Evolutionary conservation across 176 grass and related monocot genomes (phyloP), one percentile per base, ranked within the genome.

Genomic region (Elymus sibiricus): DNA sequence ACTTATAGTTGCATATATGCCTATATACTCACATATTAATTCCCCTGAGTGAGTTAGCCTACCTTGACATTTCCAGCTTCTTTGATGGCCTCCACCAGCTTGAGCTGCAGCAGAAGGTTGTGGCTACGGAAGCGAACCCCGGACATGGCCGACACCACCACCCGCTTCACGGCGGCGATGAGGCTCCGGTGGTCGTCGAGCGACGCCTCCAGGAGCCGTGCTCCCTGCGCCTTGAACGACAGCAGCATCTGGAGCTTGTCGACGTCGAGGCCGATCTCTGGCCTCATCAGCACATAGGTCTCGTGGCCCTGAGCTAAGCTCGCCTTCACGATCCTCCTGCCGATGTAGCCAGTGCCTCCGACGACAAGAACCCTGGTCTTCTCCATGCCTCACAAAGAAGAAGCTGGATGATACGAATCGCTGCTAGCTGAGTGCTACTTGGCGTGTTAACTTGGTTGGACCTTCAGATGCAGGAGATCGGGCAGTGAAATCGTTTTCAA

Each of bases 21-120:
- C n/a, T n/a, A n/a, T n/a, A 58, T 6, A 6, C 10, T 28, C 3
- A 70, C 22, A 37, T 66, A 19, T 68, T 10, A 71, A 22, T 22
- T 39, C 21, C 21, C 12, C 17, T 15, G 5, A 3, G 10, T n/a
- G 69, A 74, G 7, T 19, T 17, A 68, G 70, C 12, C n/a, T 75
- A 95, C 90, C 90, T 92, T 95, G 25, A 92, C 69, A 53, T 89
- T 95, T 46, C 91, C 94, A 6, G 88, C 94, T 62, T 86, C 82
- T 80, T 93, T 93, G 66, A 97, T 92, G 0, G 91, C 94, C 67
- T 92, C 79, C 6, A 97, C 82, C 15, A 97, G 88, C 79, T 88
- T 92, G 74, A 88, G 90, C 73, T 97, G 94, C 42, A 79, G 15
- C 1, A 4, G 16, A 8, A 89, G 44, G 34, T 65, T 74, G n/a